Conservation (phyloP, 805 yeast genomes). For the Metschnikowia henanensis region DNA sequence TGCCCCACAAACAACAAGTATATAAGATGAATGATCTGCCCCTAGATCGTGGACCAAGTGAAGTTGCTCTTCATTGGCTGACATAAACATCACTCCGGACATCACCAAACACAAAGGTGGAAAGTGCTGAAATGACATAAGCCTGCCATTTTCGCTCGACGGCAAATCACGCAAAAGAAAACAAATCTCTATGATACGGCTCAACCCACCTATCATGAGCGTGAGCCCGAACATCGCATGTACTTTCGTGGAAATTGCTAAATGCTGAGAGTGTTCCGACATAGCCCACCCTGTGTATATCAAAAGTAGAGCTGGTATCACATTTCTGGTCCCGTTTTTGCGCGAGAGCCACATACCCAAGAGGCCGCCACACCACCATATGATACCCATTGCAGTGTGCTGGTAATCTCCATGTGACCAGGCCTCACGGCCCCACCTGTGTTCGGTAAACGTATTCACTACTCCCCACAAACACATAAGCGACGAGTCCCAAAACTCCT, state of each 20-base stretch:
- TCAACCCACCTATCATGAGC: constrained; percentile 74
- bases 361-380: constrained; percentile 96
- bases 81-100: constrained; percentile 84
- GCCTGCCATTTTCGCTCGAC: constrained; percentile 37
- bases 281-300: constrained; percentile 93
- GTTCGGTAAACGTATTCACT: constrained; percentile 94
- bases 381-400: constrained; percentile 94
- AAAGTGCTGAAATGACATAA: constrained; percentile 78
- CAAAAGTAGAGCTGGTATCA: constrained; percentile 76
- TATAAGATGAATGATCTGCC: constrained; percentile 84
- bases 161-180: constrained; percentile 69
- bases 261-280: constrained; percentile 83
- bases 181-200: constrained; percentile 76
- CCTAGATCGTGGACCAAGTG: constrained; percentile 66
- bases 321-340: constrained; percentile 43
- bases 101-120: constrained; percentile 79
- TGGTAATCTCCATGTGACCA: constrained; percentile 96
- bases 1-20: constrained; percentile 66
- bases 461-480: constrained; percentile 90
- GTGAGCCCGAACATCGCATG: constrained; percentile 85
- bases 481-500: constrained; percentile 80
- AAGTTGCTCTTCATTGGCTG: constrained; percentile 90
- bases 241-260: constrained; percentile 78
- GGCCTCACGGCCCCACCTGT: constrained; percentile 84
- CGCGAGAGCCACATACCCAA: constrained; percentile 77